Evolutionary conservation across 2,329 filamentous ascomycete species (phyloP), one percentile per base, ranked within the genome.

Genomic region (Capronia epimyces): DNA sequence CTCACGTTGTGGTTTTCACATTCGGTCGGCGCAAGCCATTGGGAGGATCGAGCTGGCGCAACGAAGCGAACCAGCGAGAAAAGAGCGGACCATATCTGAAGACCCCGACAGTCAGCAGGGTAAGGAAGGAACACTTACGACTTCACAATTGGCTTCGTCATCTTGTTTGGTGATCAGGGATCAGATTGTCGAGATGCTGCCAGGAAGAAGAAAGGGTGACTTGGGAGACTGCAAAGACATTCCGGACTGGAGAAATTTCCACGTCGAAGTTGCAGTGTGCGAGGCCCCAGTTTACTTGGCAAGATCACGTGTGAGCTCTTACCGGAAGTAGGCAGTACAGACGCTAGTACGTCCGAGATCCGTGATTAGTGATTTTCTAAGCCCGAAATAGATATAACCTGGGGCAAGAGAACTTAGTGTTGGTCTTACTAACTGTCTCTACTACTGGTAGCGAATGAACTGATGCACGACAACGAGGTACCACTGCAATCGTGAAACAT

Each of bases 1-100:
- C 31, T 39, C 42, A 43, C 36, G 74, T 69, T 52, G 46, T 52
- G 34, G 40, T 37, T 50, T 50, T 51, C 51, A 56, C 41, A 71
- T 67, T 60, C 66, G 18, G 74, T 66, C 70, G 71, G 66, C 75
- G 66, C 60, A 66, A 65, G 62, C 69, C 69, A 67, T 73, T 70
- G 78, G 86, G 88, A 77, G 74, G 71, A 86, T 89, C 85, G 86
- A 89, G 85, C 86, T 89, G 84, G 82, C 77, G 75, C 75, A 65
- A 64, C 64, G 63, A 63, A 69, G 71, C 70, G 73, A 69, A 79
- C 83, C 83, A 89, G 86, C 83, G 81, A 88, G 82, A 73, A 41
- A 24, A 86, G 83, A 83, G 88, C 86, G 81, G 80, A 87, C 84
- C 87, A 88, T 86, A 73, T 68, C 83, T 81, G 76, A 74, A 74